phyloP scores from a whole-genome alignment of 2,329 filamentous ascomycete species.

The Aspergillus viridinutans region DNA sequence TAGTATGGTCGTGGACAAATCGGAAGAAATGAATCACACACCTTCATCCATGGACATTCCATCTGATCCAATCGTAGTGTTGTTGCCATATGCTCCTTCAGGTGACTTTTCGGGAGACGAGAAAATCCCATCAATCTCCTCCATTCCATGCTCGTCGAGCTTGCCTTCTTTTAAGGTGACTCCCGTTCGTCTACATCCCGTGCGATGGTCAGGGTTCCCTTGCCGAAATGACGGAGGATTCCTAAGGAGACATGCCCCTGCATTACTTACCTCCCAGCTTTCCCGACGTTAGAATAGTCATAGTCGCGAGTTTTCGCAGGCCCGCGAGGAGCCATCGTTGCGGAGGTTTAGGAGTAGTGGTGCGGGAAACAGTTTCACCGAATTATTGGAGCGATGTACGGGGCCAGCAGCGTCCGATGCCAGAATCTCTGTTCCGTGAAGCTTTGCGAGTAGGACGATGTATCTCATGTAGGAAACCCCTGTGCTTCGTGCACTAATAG shows the following conservation, averaged over 20 bases:
- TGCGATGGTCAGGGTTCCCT: slow-evolving; percentile 11
- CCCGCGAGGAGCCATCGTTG: slow-evolving; percentile 37
- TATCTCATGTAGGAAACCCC: neutral
- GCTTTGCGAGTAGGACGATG: neutral
- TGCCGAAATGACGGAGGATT: slow-evolving; percentile 2
- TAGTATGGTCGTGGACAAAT: neutral
- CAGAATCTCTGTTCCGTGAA: neutral
- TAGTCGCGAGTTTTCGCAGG: slow-evolving; percentile 42
- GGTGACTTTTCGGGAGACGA: slow-evolving; percentile 74
- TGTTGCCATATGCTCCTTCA: slow-evolving; percentile 26
- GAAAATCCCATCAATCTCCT: slow-evolving; percentile 80
- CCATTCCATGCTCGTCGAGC: slow-evolving; percentile 88
- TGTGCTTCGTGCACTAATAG: neutral
- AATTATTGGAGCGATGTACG: neutral
- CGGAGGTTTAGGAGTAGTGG: slow-evolving; percentile 12
- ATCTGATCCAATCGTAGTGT: slow-evolving; percentile 51
- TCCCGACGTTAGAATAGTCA: slow-evolving; percentile 47
- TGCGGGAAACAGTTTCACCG: slow-evolving; percentile 1
- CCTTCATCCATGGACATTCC: slow-evolving; percentile 63
- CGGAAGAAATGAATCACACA: slow-evolving; percentile 31
- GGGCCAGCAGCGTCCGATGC: neutral
- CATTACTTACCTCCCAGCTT: slow-evolving; percentile 41
- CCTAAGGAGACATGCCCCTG: neutral
- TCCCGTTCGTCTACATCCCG: slow-evolving; percentile 72
- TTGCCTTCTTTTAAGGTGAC: slow-evolving; percentile 73